phyloP scores from a whole-genome alignment of 2,329 filamentous ascomycete genomes.

The Ceratocystis albifundus region DNA sequence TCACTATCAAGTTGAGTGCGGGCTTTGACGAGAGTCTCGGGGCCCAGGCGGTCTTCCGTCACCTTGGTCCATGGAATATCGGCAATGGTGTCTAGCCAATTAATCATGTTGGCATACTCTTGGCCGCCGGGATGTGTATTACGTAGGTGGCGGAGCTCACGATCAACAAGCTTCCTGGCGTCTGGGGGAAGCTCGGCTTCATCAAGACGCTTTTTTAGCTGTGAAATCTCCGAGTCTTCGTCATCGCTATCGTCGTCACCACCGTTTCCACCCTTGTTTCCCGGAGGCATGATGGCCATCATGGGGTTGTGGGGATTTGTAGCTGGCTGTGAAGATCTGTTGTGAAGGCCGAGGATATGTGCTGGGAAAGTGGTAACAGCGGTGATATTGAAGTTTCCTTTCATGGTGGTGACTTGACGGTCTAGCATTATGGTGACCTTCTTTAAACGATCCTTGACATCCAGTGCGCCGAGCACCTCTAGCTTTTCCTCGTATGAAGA shows the following conservation, averaged over 20 bases:
- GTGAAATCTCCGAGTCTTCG: conserved; percentile 79
- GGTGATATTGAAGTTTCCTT: conserved; percentile 77
- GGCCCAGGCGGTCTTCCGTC: conserved; percentile 76
- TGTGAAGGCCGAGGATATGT: conserved; percentile 38
- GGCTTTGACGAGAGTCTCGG: conserved; percentile 64
- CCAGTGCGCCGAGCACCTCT: conserved; percentile 67
- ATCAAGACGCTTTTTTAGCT: conserved; percentile 77
- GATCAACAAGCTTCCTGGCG: conserved; percentile 77
- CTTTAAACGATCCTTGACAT: conserved; percentile 65
- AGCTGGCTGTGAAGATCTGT: conserved; percentile 27
- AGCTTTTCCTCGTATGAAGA: conserved; percentile 85
- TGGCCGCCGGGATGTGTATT: conserved; percentile 96
- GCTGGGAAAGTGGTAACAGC: conserved; percentile 58
- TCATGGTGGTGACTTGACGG: conserved; percentile 70
- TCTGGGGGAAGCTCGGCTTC: conserved; percentile 72
- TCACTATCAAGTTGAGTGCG: conserved; percentile 88
- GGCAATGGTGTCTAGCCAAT: conserved; percentile 83
- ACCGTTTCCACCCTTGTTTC: conserved; percentile 28
- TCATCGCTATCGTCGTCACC: conserved; percentile 59
- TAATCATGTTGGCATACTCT: conserved; percentile 86
- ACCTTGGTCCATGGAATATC: conserved; percentile 85
- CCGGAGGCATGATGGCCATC: conserved; percentile 29
- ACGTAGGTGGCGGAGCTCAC: conserved; percentile 74
- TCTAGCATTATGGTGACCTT: conserved; percentile 75
- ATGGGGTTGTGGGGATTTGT: conserved; percentile 29